Conservation (phyloP, 495 filamentous ascomycete genomes). For the Lophiostoma macrostomum region DNA sequence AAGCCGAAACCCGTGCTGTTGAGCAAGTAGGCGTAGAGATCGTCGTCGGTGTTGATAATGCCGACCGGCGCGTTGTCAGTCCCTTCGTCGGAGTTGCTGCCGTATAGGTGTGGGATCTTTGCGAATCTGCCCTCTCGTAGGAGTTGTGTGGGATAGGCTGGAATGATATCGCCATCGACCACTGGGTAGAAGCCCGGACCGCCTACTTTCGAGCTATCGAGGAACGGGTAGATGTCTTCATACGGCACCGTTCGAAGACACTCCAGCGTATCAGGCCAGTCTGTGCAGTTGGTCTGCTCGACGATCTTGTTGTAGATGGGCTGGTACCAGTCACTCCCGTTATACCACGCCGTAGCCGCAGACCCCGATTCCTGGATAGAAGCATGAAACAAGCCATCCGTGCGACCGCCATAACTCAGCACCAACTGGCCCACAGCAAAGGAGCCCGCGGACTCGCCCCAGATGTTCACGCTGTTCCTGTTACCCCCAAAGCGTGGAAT, state of each 20-base stretch:
- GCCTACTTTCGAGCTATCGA: conserved; percentile 30
- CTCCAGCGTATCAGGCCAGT: conserved; percentile 28
- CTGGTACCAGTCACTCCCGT: conserved; percentile 34
- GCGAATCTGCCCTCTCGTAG: conserved; percentile 30
- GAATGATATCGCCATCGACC: conserved; percentile 34
- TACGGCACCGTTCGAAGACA: conserved; percentile 32
- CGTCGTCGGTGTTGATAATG: conserved; percentile 29
- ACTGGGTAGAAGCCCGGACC: conserved; percentile 33
- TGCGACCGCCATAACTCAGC: conserved; percentile 26
- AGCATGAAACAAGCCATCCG: conserved; percentile 29
- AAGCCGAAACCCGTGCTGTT: conserved; percentile 30
- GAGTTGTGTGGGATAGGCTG: conserved; percentile 31
- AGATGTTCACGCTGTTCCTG: conserved; percentile 22
- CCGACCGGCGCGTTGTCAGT: conserved; percentile 30
- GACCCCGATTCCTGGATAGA: conserved; percentile 32
- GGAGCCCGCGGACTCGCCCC: conserved; percentile 32
- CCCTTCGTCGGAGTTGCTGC: conserved; percentile 31
- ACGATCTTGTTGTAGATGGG: conserved; percentile 34
- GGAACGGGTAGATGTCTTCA: conserved; percentile 26
- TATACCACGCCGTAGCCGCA: conserved; percentile 33
- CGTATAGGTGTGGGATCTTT: conserved; percentile 32
- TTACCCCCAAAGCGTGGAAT: conserved; percentile 28
- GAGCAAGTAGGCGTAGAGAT: conserved; percentile 24
- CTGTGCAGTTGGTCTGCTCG: conserved; percentile 25
- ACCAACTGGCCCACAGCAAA: conserved; percentile 33